Evolutionary conservation across 306 rosid genomes (phyloP).

Genomic region (Macrotyloma uniflorum): DNA sequence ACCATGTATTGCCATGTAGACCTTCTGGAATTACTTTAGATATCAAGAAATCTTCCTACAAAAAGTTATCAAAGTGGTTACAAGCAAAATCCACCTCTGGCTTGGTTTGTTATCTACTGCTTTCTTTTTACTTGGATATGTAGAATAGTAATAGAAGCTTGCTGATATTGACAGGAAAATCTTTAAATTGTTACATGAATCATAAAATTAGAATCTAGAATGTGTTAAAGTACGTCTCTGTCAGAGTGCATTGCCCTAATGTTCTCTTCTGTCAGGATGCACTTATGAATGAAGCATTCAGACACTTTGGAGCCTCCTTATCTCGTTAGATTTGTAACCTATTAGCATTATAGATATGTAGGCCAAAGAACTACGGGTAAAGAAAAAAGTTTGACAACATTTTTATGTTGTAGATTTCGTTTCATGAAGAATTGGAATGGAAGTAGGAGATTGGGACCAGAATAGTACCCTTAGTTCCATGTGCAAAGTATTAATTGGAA

Average conservation of each 20-base stretch:
- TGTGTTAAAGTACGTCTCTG: slow-evolving; percentile 8
- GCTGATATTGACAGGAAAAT: slow-evolving; percentile 9
- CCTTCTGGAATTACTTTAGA: slow-evolving; percentile 83
- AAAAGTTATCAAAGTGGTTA: slow-evolving; percentile 92
- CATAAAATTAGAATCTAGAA: background rate
- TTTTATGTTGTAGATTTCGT: background rate
- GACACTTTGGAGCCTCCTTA: slow-evolving; percentile 1
- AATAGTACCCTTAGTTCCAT: background rate
- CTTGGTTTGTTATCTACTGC: slow-evolving; percentile 59
- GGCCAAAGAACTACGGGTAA: background rate
- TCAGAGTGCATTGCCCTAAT: background rate
- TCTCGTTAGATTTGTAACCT: background rate
- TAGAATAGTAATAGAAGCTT: slow-evolving; percentile 17
- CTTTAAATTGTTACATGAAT: background rate
- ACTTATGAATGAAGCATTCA: background rate
- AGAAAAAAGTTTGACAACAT: background rate
- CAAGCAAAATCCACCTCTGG: slow-evolving; percentile 79
- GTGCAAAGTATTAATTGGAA: background rate
- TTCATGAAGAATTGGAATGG: slow-evolving; percentile 3
- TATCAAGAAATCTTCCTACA: slow-evolving; percentile 90
- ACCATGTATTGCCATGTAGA: slow-evolving; percentile 84
- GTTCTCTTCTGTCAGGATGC: slow-evolving; percentile 24
- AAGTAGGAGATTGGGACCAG: slow-evolving; percentile 15
- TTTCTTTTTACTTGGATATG: background rate
- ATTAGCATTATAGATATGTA: slow-evolving; percentile 26